Base-by-base conservation (phyloP, 208 protist species). In the Trypanosoma melophagium region DNA sequence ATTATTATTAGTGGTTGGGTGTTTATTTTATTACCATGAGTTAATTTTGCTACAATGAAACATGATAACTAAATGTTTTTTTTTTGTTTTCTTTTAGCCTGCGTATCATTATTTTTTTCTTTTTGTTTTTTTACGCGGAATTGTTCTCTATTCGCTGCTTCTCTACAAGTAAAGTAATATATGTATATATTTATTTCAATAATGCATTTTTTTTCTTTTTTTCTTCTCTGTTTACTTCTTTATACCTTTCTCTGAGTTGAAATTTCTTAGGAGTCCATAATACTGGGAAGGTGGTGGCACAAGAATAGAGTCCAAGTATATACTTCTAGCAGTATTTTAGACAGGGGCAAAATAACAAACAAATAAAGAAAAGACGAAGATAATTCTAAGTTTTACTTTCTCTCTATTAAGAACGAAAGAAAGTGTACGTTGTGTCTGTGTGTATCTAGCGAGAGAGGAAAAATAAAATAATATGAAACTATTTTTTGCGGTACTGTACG, bases 41-140 rank as follows among this genome's bases (percentile, higher is more conserved):
- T 21, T 50, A 21, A 52, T 19, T 7, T 35, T 35, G 28, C 28
- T 35, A 35, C 28, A 35, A 5, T 35, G 28, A 35, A 7, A 7
- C 28, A 35, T 35, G 28, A 35, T 35, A 35, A 5, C 28, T 1
- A 35, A 35, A 35, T 35, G 28, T 16, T 14, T 21, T 49, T 52
- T 63, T 56, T 66, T 55, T 25, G 22, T 66, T 55, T 21, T 55
- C 50, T 12, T 7, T 35, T 35, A 7, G 28, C 28, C n/a, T n/a
- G n/a, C n/a, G n/a, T n/a, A n/a, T n/a, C n/a, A n/a, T 50, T 64
- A 21, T 60, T 58, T 66, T 16, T 14, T 21, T 49, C 38, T 63
- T 56, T 66, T 55, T 25, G 22, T 66, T 55, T 21, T 55, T 57
- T 12, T 60, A 53, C 21, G 5, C 40, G 28, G 7, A 35, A 35